phyloP scores from a whole-genome alignment of 768 basidiomycete genomes.

The Imleria badia region DNA sequence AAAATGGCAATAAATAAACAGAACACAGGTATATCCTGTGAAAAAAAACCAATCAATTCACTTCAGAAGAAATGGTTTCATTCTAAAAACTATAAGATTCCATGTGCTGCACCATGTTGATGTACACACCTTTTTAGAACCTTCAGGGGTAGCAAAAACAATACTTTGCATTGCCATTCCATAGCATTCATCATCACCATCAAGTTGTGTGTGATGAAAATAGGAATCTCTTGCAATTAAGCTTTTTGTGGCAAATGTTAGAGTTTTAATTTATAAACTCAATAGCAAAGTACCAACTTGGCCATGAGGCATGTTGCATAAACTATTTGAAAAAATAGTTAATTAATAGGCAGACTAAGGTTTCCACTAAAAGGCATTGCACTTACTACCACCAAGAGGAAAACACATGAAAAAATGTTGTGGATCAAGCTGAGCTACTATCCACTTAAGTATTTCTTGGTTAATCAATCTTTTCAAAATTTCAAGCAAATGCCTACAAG shows the following conservation, averaged over 20 bases:
- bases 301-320: slow-evolving; percentile 30
- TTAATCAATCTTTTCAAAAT: neutral
- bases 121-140: neutral
- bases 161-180: neutral
- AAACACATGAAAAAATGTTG: slow-evolving; percentile 25
- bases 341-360: neutral
- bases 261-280: neutral
- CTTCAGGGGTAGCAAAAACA: slow-evolving; percentile 4
- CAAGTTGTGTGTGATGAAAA: slow-evolving; percentile 2
- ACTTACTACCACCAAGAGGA: slow-evolving; percentile 27
- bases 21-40: no score
- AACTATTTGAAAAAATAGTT: slow-evolving; percentile 11
- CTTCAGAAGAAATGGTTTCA: neutral
- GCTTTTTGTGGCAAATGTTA: slow-evolving; percentile 9
- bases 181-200: neutral
- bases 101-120: neutral
- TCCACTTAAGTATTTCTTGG: slow-evolving; percentile 17
- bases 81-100: neutral
- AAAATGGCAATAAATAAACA: no score
- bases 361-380: neutral
- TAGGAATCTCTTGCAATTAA: slow-evolving; percentile 31
- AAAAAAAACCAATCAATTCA: no score
- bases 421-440: slow-evolving; percentile 10
- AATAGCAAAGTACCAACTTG: slow-evolving; percentile 17
- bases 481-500: slow-evolving; percentile 17